These are phyloP conservation scores for Exophiala aquamarina DNA, from an alignment of 2,329 filamentous ascomycete species.

Conservation along the genomic window DNA sequence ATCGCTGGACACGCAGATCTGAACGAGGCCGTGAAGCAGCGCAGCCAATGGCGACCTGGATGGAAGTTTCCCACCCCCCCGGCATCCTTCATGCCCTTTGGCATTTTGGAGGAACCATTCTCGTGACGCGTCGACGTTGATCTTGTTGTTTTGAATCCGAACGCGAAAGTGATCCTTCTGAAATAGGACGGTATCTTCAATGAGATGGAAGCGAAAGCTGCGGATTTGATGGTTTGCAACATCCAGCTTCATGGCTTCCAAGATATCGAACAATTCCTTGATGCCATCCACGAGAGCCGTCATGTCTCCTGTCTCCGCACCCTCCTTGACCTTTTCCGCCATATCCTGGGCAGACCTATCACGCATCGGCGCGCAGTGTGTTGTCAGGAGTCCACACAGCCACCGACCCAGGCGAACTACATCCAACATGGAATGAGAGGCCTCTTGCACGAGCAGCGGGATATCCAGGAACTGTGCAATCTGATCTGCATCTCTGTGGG, in stretches of 20 bases:
- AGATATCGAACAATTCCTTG: conserved; percentile 74
- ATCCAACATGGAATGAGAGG: conserved; percentile 80
- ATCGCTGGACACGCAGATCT: conserved; percentile 43
- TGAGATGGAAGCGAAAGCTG: conserved; percentile 77
- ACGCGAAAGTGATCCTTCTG: conserved; percentile 83
- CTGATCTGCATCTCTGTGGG: conserved; percentile 75
- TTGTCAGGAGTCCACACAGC: conserved; percentile 82
- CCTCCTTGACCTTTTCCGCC: conserved; percentile 74
- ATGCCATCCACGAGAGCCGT: conserved; percentile 74
- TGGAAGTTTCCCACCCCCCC: conserved; percentile 30
- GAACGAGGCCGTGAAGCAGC: conserved; percentile 48
- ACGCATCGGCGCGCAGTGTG: conserved; percentile 93
- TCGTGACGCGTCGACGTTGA: conserved; percentile 60
- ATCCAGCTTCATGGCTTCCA: conserved; percentile 97
- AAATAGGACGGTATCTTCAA: conserved; percentile 88
- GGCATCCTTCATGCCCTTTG: conserved; percentile 23
- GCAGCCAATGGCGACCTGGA: conserved; percentile 36
- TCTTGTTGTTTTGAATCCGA: conserved; percentile 64
- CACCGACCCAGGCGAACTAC: conserved; percentile 78
- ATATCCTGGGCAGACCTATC: conserved; percentile 89
- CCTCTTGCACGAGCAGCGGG: conserved; percentile 86
- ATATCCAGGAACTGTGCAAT: conserved; percentile 85
- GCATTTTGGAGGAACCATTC: conserved; percentile 60
- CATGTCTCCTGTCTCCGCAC: conserved; percentile 70
- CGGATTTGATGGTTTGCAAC: conserved; percentile 97